phyloP scores from a whole-genome alignment of 768 basidiomycete species.

The Lentinula edodes region DNA sequence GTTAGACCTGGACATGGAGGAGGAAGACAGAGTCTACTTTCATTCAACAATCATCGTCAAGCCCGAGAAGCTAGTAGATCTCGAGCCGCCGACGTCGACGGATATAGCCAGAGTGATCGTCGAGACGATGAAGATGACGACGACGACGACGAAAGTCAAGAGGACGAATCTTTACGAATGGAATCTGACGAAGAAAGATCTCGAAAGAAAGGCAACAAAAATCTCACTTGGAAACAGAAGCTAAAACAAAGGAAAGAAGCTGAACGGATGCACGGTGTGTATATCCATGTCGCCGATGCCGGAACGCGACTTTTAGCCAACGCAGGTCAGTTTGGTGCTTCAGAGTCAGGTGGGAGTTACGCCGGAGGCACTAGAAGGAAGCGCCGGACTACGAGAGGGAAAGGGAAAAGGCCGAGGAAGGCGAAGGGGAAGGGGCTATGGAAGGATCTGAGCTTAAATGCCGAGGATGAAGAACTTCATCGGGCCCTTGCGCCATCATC shows the following conservation, averaged over 20 bases:
- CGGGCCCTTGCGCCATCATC: neutral
- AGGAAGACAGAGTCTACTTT: slow-evolving; percentile 1
- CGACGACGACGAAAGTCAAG: neutral
- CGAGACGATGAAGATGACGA: neutral
- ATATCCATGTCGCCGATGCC: neutral
- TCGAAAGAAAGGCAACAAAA: neutral
- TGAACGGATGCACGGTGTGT: neutral
- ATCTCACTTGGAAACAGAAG: slow-evolving; percentile 1
- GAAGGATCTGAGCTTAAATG: neutral
- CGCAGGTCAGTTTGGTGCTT: neutral
- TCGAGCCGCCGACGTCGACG: neutral
- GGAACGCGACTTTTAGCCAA: neutral
- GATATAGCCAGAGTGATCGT: too few relatives aligned
- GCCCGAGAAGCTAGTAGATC: too few relatives aligned
- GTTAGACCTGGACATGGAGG: neutral
- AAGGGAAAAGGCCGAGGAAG: neutral
- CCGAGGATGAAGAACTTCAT: neutral
- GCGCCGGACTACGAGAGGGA: neutral
- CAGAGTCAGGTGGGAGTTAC: neutral
- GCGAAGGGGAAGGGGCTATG: neutral
- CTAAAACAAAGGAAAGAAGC: neutral
- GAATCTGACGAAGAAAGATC: neutral
- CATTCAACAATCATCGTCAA: neutral
- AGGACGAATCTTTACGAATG: neutral
- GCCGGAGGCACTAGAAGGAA: neutral